Percentiles rank a stretch among this genome's conserved stretches.
phyloP scores from a whole-genome alignment of 305 asterid genomes.

The Stenogyne calaminthoides region DNA sequence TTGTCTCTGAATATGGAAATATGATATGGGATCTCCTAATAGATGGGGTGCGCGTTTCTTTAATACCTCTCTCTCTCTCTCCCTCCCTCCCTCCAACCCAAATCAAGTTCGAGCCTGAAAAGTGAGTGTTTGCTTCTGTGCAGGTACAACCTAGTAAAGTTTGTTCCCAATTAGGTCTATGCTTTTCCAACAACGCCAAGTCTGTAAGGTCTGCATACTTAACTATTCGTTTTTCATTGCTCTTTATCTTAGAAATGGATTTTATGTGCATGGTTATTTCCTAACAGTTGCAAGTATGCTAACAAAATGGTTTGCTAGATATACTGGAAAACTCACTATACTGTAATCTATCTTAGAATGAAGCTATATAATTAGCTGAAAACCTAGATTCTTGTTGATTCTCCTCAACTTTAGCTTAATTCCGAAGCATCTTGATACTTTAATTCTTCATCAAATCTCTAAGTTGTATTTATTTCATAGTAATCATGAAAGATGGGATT shows the following conservation, averaged over 20 bases:
- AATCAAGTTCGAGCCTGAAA: conserved; percentile 17
- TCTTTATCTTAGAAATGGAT: neutral
- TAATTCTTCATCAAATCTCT: neutral
- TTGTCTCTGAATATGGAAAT: conserved; percentile 79
- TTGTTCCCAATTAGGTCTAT: conserved; percentile 73
- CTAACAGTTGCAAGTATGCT: neutral
- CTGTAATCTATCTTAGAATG: neutral
- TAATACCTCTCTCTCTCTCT: conserved; percentile 6
- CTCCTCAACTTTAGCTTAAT: neutral
- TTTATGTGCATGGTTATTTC: neutral
- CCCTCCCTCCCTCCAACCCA: neutral
- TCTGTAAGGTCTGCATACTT: conserved; percentile 44
- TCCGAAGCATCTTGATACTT: neutral
- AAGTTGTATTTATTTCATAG: neutral
- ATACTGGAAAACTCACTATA: neutral
- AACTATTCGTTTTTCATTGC: neutral
- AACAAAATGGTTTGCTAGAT: neutral
- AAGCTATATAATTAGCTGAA: neutral
- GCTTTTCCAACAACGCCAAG: conserved; percentile 47
- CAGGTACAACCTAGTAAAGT: conserved; percentile 75
- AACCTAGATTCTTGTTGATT: neutral
- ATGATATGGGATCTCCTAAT: conserved; percentile 89
- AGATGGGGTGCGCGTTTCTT: conserved; percentile 59
- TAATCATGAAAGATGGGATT: neutral
- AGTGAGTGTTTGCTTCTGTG: conserved; percentile 18